Conservation (phyloP, 1,284 basidiomycete genomes). For the Melampsora americana region DNA sequence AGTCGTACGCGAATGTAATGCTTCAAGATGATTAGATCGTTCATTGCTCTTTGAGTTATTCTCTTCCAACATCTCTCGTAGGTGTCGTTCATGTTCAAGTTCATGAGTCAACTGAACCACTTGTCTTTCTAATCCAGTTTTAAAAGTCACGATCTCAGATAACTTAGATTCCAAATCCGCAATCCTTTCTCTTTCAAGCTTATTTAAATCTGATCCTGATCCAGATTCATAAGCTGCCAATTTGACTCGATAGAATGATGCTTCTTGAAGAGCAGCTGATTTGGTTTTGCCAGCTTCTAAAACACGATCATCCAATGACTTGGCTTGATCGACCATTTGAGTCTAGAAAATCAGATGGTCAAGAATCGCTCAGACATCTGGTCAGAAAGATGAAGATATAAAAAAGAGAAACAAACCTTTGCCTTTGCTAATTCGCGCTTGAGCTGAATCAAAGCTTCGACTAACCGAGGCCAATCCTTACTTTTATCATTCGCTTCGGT, state of each 20-base stretch:
- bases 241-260: slow-evolving; percentile 94
- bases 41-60: slow-evolving; percentile 73
- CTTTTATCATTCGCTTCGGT: slow-evolving; percentile 13
- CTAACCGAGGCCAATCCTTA: slow-evolving; percentile 55
- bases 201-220: slow-evolving; percentile 60
- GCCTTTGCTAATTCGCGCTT: slow-evolving; percentile 48
- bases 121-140: slow-evolving; percentile 69
- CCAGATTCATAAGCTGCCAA: slow-evolving; percentile 76
- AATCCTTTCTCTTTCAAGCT: slow-evolving; percentile 76
- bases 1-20: slow-evolving; percentile 67
- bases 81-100: slow-evolving; percentile 49
- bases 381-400: slow-evolving; percentile 5
- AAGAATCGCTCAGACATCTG: slow-evolving; percentile 44
- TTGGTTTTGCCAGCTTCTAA: slow-evolving; percentile 76
- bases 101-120: slow-evolving; percentile 64
- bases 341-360: not conserved
- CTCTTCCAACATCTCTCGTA: slow-evolving; percentile 72
- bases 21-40: slow-evolving; percentile 77
- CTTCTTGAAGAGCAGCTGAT: slow-evolving; percentile 81
- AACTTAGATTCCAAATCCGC: slow-evolving; percentile 76
- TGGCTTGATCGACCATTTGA: slow-evolving; percentile 70
- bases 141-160: slow-evolving; percentile 68
- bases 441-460: slow-evolving; percentile 51
- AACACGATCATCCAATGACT: slow-evolving; percentile 70
- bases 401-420: slow-evolving; percentile 55